Evolutionary conservation across 495 filamentous ascomycete species (phyloP), one percentile per base, ranked within the genome.

Genomic region (Friedmanniomyces endolithicus): DNA sequence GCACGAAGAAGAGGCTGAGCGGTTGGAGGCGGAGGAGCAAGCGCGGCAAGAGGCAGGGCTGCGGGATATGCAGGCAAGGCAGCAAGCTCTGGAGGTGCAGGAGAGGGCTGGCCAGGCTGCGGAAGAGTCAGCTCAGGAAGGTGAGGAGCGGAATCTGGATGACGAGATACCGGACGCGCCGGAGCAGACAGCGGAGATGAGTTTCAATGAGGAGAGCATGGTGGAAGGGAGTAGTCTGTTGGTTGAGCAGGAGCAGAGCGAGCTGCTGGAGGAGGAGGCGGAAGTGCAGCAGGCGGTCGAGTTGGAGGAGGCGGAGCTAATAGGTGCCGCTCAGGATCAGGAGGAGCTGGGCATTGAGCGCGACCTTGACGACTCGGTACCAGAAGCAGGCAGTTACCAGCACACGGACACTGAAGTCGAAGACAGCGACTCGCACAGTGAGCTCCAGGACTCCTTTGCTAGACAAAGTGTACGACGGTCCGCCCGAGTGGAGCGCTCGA

Each of bases 401-500:
- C 88, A 94, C 62, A 94, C 88, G 20, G 88, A 94, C 69, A 88
- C 86, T 7, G 87, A 90, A 59, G 77, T 75, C n/a, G 80, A 83
- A 53, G 68, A 85, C 20, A 71, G 62, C 40, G 74, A 68, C 19
- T 43, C 45, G 25, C 48, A 55, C 11, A 46, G 20, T 24, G 58
- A 49, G 20, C 47, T 59, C 16, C 56, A 54, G 27, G 56, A 59
- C 37, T 59, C 56, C 6, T 59, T 59, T 22, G 56, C 56, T 19
- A 31, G 49, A 25, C 56, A 49, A 27, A 59, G 56, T 27, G 35
- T 51, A 22, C 33, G 55, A 39, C 48, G 50, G 23, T 53, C 56
- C 4, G 55, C 35, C 6, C 55, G 45, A 9, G 39, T 20, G 11
- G n/a, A 34, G 51, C 43, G 35, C 9, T 17, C 50, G 14, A 33